Conservation (phyloP, 345 rosid species). For the Psidium guajava region DNA sequence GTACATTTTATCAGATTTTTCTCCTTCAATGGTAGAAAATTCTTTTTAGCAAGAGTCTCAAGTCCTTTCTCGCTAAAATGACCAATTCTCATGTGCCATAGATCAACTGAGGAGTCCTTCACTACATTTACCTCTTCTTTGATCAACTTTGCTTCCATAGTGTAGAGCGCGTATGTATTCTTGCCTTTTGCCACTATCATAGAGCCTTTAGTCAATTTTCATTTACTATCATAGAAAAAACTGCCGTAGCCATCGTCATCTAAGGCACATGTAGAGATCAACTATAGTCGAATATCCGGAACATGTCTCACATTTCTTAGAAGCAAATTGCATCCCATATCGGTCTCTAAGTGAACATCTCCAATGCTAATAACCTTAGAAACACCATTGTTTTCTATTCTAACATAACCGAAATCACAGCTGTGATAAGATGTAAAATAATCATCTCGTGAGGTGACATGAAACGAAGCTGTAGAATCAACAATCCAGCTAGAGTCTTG, state of each 20-base stretch:
- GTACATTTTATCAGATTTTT: too few species aligned
- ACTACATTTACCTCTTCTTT: too few species aligned
- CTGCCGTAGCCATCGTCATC: not conserved
- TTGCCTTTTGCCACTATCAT: too few species aligned
- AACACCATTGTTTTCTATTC: not conserved
- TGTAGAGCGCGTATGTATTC: too few species aligned
- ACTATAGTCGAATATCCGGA: not conserved
- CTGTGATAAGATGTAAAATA: not conserved
- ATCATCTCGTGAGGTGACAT: not conserved
- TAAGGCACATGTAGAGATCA: not conserved
- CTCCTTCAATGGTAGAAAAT: too few species aligned
- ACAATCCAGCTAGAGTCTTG: not conserved
- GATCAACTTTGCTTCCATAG: too few species aligned
- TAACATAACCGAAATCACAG: not conserved
- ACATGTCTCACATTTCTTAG: conserved; percentile 1
- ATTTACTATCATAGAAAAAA: too few species aligned
- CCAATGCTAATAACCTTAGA: not conserved
- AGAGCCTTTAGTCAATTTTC: too few species aligned
- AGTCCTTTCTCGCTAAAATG: too few species aligned
- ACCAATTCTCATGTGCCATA: too few species aligned
- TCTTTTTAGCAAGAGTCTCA: too few species aligned
- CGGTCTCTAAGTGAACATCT: not conserved
- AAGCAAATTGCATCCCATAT: not conserved
- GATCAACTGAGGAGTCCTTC: too few species aligned
- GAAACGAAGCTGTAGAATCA: not conserved